Conservation (phyloP, 495 filamentous ascomycete species). For the Pyrenopolyporus hunteri region DNA sequence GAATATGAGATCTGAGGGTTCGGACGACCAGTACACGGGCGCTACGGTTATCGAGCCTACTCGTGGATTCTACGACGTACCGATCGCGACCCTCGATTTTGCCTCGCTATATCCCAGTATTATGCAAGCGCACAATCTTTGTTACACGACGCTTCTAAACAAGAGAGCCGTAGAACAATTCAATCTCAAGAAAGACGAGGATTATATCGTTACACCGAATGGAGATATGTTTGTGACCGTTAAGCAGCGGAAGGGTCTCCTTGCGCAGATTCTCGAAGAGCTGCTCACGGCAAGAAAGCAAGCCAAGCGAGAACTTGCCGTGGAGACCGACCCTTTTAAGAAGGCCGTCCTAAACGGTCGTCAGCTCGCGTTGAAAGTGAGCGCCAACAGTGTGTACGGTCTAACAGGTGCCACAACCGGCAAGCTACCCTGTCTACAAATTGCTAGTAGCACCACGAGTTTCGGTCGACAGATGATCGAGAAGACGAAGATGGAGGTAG, state of each 20-base stretch:
- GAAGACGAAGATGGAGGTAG: constrained; percentile 92
- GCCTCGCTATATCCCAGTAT: constrained; percentile 98
- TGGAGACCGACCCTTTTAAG: constrained; percentile 94
- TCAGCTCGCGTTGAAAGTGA: constrained; percentile 94
- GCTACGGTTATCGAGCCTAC: constrained; percentile 97
- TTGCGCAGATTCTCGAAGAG: constrained; percentile 95
- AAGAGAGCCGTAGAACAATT: constrained; percentile 78
- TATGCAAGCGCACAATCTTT: constrained; percentile 98
- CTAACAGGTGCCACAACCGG: constrained; percentile 94
- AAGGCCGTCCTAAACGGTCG: constrained; percentile 97
- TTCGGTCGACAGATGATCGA: constrained; percentile 99
- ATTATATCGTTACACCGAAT: constrained; percentile 96
- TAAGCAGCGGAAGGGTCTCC: constrained; percentile 87
- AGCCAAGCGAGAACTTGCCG: constrained; percentile 87
- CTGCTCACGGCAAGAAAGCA: constrained; percentile 86
- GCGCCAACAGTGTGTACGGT: constrained; percentile 98
- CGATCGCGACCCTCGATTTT: constrained; percentile 97
- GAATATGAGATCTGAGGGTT: constrained; percentile 67
- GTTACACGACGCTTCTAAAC: constrained; percentile 93
- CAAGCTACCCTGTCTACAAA: constrained; percentile 92
- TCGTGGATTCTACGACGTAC: constrained; percentile 89
- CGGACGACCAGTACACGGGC: constrained; percentile 91
- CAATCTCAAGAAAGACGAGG: constrained; percentile 77
- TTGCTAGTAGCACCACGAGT: constrained; percentile 94
- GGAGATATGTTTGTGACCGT: constrained; percentile 90